Base-by-base conservation (phyloP, 2,329 filamentous ascomycete species). In the Colletotrichum lentis region DNA sequence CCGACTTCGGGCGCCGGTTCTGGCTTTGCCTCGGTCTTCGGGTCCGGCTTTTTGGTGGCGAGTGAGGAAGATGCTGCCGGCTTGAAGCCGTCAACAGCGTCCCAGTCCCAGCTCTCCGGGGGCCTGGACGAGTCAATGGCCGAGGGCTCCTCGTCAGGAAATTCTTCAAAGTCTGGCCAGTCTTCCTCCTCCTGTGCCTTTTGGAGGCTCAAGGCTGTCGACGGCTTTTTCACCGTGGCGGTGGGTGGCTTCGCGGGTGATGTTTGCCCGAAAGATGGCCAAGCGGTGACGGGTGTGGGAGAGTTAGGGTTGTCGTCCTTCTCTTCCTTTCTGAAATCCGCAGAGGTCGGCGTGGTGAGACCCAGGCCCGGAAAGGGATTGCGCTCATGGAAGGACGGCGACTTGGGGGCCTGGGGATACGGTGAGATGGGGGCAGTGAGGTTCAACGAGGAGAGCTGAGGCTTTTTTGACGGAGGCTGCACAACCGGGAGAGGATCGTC, bases 111-210 rank as follows among this genome's bases (percentile, higher is more conserved):
- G 50, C 77, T 76, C 10, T 75, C 75, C 8, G 71, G 67, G 6
- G 73, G 62, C 39, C 62, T 71, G 20, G 62, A 39, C 7, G 74
- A 71, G 58, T 67, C 70, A n/a, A 56, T 58, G 63, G 56, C 39
- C 64, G 70, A 39, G 56, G 65, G 22, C 74, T 68, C 12, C 62
- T 70, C 44, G 18, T 73, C 67, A 3, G 82, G 77, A 6, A 80
- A 76, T 57, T 85, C 81, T 61, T 85, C 81, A 76, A 85, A 86
- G n/a, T 80, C 79, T 14, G 77, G 81, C 86, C 85, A 87, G 41
- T 83, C 80, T 44, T 84, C 81, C 18, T 80, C 80, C 5, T 79
- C 76, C 8, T 74, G 44, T 8, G 64, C 64, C 41, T 73, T 72
- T n/a, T 71, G 47, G 11, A 24, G 44, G 43, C 18, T 49, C 20